phyloP scores from a whole-genome alignment of 148 eudicot species.

The Chenopodium formosanum region DNA sequence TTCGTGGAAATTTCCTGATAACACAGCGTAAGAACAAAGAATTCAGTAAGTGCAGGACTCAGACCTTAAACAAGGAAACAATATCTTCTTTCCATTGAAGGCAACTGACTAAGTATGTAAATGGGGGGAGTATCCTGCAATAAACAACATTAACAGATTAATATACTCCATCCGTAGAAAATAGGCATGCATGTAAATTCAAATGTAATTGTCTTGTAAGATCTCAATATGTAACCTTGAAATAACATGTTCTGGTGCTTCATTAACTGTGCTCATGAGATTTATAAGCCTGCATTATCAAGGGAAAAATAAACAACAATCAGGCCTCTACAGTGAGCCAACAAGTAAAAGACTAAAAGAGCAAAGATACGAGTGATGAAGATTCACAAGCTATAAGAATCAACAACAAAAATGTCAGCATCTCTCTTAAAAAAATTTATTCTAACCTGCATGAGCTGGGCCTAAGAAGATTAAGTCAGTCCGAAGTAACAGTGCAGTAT shows the following conservation, averaged over 20 bases:
- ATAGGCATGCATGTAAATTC: not conserved
- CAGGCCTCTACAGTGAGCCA: not conserved
- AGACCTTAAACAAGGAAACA: conserved; percentile 49
- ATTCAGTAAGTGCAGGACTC: not conserved
- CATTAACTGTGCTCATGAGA: conserved; percentile 31
- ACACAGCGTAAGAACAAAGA: not conserved
- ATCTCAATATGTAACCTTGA: conserved; percentile 39
- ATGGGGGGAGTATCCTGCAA: conserved; percentile 53
- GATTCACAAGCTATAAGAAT: not conserved
- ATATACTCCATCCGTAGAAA: not conserved
- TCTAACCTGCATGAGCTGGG: not conserved
- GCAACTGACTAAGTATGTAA: conserved; percentile 47
- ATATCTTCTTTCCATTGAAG: conserved; percentile 59
- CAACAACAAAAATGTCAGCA: not conserved
- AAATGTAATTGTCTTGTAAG: not conserved
- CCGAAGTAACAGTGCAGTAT: not conserved
- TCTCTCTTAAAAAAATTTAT: not conserved
- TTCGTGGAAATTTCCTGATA: not conserved
- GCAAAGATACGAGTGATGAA: not conserved
- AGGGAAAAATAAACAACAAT: not conserved
- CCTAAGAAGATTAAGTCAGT: not conserved
- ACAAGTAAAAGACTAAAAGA: not conserved
- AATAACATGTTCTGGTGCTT: conserved; percentile 28
- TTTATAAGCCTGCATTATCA: conserved; percentile 51
- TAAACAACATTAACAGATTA: not conserved